A percentile compares a stretch with the other conserved stretches of the same genome.
Evolutionary conservation across 768 basidiomycete genomes (phyloP).

Genomic region (Tremella mesenterica): DNA sequence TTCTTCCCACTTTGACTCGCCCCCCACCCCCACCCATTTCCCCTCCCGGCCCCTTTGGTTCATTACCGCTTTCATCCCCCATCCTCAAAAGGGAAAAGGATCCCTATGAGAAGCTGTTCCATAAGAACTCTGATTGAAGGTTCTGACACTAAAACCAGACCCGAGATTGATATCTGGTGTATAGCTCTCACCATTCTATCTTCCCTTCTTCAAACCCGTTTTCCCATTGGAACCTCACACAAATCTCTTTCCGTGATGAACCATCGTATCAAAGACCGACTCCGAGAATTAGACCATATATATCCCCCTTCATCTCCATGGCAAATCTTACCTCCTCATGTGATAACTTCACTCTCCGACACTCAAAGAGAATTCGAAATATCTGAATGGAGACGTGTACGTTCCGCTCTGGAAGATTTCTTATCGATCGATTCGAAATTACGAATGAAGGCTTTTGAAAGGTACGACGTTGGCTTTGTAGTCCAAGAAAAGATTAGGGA

Average conservation of each 20-base stretch:
- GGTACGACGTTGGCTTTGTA: constrained; percentile 31
- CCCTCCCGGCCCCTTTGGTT: background rate
- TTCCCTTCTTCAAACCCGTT: constrained; percentile 42
- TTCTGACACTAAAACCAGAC: constrained; percentile 20
- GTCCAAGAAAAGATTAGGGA: constrained; percentile 11
- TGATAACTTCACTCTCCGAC: background rate
- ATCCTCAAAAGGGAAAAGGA: too few species aligned
- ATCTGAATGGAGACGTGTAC: constrained; percentile 30
- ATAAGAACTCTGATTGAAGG: too few species aligned
- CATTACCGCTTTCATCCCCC: too few species aligned
- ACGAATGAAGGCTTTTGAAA: constrained; percentile 42
- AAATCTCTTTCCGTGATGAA: constrained; percentile 37
- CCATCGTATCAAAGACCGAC: constrained; percentile 40
- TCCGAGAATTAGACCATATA: constrained; percentile 39
- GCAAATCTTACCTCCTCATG: too few species aligned
- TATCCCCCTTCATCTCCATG: constrained; percentile 23
- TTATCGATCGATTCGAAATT: constrained; percentile 43
- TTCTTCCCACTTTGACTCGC: background rate
- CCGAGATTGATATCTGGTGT: constrained; percentile 50
- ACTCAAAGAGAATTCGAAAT: constrained; percentile 17
- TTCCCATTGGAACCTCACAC: constrained; percentile 47
- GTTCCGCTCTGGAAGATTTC: constrained; percentile 38
- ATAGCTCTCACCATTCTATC: constrained; percentile 46
- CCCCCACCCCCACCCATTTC: too few species aligned
- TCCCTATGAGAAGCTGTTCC: too few species aligned